Percentiles rank a stretch among this genome's conserved stretches.
These are phyloP conservation scores for Lachnellula hyalina DNA, from an alignment of 2,329 filamentous ascomycete species.

Conservation along the genomic window DNA sequence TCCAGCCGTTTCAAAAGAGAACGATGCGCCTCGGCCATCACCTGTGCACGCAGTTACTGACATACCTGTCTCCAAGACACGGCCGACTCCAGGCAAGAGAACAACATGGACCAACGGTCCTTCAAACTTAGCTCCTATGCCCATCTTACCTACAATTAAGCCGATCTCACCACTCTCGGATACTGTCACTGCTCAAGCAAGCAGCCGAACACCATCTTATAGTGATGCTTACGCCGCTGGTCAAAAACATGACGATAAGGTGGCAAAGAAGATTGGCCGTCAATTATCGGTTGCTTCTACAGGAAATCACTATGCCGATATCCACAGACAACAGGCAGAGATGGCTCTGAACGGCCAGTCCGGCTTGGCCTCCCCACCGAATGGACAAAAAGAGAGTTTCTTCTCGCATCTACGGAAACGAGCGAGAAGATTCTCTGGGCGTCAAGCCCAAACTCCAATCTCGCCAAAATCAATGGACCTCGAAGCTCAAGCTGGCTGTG, in stretches of 20 bases:
- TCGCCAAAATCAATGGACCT: conserved; percentile 79
- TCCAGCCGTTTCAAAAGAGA: conserved; percentile 42
- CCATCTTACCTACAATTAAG: conserved; percentile 88
- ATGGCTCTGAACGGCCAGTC: conserved; percentile 78
- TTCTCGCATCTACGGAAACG: conserved; percentile 96
- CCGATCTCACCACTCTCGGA: conserved; percentile 97
- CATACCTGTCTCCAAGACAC: conserved; percentile 38
- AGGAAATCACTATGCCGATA: conserved; percentile 86
- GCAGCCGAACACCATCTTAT: conserved; percentile 53
- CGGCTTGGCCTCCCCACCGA: conserved; percentile 69
- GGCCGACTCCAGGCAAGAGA: conserved; percentile 64
- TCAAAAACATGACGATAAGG: conserved; percentile 53
- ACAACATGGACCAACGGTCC: conserved; percentile 88
- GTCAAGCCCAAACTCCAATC: conserved; percentile 70
- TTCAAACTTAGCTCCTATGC: conserved; percentile 81
- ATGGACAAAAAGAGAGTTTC: conserved; percentile 87
- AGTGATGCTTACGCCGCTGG: conserved; percentile 43
- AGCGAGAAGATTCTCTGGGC: conserved; percentile 84
- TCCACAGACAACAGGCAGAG: conserved; percentile 87
- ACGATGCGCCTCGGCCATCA: conserved; percentile 39
- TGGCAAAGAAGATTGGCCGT: conserved; percentile 84
- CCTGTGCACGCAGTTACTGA: conserved; percentile 42
- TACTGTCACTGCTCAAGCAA: conserved; percentile 83
- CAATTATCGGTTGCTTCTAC: conserved; percentile 90
- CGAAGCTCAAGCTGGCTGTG: conserved; percentile 88